phyloP scores from a whole-genome alignment of 1,284 basidiomycete species.

The Boletus semigastroideus region DNA sequence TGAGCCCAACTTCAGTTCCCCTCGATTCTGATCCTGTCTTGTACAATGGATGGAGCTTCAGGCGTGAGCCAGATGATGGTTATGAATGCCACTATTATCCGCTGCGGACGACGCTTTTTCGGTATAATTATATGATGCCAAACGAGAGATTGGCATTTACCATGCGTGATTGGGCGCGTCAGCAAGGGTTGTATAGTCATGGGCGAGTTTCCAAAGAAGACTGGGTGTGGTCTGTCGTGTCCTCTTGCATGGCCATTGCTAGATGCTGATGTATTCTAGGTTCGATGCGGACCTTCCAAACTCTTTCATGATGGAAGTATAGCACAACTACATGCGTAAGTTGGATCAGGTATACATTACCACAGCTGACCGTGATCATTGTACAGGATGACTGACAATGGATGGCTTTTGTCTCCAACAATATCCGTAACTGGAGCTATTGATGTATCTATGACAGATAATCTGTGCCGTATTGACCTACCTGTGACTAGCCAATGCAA shows the following conservation, averaged over 20 bases:
- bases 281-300: conserved; percentile 24
- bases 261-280: conserved; percentile 10
- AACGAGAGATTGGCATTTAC: neutral
- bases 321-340: no score
- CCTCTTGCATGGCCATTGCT: neutral
- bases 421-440: no score
- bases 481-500: no score
- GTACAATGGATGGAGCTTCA: conserved; percentile 27
- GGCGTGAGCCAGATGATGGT: accelerated
- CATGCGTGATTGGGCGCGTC: conserved; percentile 13
- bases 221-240: conserved; percentile 24
- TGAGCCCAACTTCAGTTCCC: conserved; percentile 13
- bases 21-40: conserved; percentile 27
- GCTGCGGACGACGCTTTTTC: conserved; percentile 21
- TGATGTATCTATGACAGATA: no score
- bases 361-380: no score
- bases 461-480: no score
- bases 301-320: conserved; percentile 5
- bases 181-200: conserved; percentile 15
- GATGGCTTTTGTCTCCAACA: no score
- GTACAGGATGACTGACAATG: no score
- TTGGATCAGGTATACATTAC: no score
- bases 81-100: neutral
- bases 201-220: neutral
- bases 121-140: conserved; percentile 26